Base-by-base conservation (phyloP, 2,329 filamentous ascomycete species). In the Aaosphaeria pasadenensis region DNA sequence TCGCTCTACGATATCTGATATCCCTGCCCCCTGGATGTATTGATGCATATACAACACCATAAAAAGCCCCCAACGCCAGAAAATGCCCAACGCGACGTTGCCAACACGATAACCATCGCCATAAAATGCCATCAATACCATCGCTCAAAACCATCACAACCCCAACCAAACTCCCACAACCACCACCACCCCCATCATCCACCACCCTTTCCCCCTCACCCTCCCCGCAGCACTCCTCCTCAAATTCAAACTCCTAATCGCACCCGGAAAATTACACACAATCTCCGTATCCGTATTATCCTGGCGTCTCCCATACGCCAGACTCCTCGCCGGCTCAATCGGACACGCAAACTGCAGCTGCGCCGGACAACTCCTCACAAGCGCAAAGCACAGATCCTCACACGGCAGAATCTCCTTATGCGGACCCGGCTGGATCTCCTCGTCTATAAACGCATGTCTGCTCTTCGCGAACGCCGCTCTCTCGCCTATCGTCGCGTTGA, bases 321-420 rank as follows among this genome's bases (percentile, higher is more conserved):
- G 30, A 3, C 45, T 46, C 24, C 53, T 43, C 9, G 53, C 55
- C 6, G 47, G 49, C 1, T 43, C 43, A 45, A 54, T 56, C 1
- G 94, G 92, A 71, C 94, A 99, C 1, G 67, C 73, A 60, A 99
- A 96, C 0, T 79, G 77, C 58, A 99, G 74, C 1, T 78, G 71
- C 0, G 90, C 80, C 0, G 94, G 92, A 71, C 94, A 99, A 63
- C 82, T 89, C 71, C 87, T 85, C 7, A 95, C 88, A 1, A 99
- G 78, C 46, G 86, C 83, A 66, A 91, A 94, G 73, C 94, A 99
- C 44, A 96, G 73, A 55, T 95, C 87, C 51, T 88, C 82, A 62
- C 92, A 97, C 0, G 94, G 94, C 6, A 96, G 74, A 17, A 97
- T 76, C 73, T 99, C 94, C 65, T 91, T 95, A 72, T 99, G 97